Evolutionary conservation across 129 eudicot genomes (phyloP).

Genomic region (Centrapalus pauciflorus): DNA sequence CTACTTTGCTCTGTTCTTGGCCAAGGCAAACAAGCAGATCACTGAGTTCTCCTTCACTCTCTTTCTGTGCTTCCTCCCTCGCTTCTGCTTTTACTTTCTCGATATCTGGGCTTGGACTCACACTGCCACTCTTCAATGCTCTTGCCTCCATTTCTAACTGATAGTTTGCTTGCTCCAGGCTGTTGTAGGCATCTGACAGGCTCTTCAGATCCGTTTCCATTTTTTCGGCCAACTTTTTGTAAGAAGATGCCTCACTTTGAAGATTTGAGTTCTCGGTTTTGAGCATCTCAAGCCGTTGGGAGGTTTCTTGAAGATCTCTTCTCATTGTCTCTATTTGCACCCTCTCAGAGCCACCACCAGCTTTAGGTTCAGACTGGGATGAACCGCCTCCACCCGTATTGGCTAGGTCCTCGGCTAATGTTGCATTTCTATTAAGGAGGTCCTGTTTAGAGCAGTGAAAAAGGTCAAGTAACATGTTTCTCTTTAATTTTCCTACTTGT

Average conservation of each 20-base stretch:
- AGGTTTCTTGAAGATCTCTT: conserved; percentile 67
- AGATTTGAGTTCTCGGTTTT: conserved; percentile 55
- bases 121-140: conserved; percentile 43
- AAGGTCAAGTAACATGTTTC: not conserved
- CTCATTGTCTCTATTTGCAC: conserved; percentile 62
- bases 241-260: conserved; percentile 46
- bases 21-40: conserved; percentile 92
- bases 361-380: conserved; percentile 38
- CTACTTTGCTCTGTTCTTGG: conserved; percentile 93
- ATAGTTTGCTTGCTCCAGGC: conserved; percentile 85
- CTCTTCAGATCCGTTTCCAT: conserved; percentile 80
- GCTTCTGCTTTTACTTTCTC: conserved; percentile 75
- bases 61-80: conserved; percentile 85
- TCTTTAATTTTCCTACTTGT: not conserved
- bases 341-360: conserved; percentile 55
- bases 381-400: conserved; percentile 53
- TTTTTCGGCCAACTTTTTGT: conserved; percentile 49
- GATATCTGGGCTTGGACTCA: conserved; percentile 32
- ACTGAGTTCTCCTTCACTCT: conserved; percentile 80
- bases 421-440: conserved; percentile 81
- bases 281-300: conserved; percentile 52
- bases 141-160: conserved; percentile 64
- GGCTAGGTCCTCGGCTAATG: conserved; percentile 70
- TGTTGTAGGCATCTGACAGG: conserved; percentile 88
- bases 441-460: conserved; percentile 35